Percentiles rank a stretch among this genome's conserved stretches.
Evolutionary conservation across 805 yeast genomes (phyloP).

Genomic region (Suhomyces pyralidae): DNA sequence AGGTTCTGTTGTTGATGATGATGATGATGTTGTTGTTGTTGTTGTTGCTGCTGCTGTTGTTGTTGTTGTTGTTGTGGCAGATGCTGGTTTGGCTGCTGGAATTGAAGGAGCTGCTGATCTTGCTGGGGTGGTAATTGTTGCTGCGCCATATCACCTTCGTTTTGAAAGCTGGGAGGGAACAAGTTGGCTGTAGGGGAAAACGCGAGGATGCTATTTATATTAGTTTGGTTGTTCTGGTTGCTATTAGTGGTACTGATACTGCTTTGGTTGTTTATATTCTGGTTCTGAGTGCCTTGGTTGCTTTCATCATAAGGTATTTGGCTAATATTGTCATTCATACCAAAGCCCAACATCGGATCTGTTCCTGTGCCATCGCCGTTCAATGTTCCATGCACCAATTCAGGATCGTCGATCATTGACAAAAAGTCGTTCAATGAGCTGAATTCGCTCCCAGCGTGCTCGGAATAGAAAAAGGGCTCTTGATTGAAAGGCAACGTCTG

Average conservation of each 20-base stretch:
- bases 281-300: neutral
- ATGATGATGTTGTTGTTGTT: neutral
- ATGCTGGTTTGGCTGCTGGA: slow-evolving; percentile 5
- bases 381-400: slow-evolving; percentile 49
- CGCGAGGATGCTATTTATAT: slow-evolving; percentile 21
- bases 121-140: neutral
- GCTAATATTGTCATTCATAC: slow-evolving; percentile 3
- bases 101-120: slow-evolving; percentile 1
- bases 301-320: neutral
- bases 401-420: slow-evolving; percentile 86
- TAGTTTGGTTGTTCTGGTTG: slow-evolving; percentile 1
- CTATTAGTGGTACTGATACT: neutral
- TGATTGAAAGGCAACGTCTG: slow-evolving; percentile 49
- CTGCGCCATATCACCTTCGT: neutral
- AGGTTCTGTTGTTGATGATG: slow-evolving; percentile 5
- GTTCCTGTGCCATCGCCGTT: slow-evolving; percentile 15
- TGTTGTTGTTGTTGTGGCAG: neutral
- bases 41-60: slow-evolving; percentile 1
- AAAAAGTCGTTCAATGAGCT: slow-evolving; percentile 85
- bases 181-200: slow-evolving; percentile 29
- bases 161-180: slow-evolving; percentile 11
- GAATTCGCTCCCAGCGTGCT: slow-evolving; percentile 91
- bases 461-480: slow-evolving; percentile 81
- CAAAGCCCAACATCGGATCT: slow-evolving; percentile 23
- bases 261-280: neutral